Conservation (phyloP, 768 basidiomycete genomes). For the Lyophyllum shimeji region DNA sequence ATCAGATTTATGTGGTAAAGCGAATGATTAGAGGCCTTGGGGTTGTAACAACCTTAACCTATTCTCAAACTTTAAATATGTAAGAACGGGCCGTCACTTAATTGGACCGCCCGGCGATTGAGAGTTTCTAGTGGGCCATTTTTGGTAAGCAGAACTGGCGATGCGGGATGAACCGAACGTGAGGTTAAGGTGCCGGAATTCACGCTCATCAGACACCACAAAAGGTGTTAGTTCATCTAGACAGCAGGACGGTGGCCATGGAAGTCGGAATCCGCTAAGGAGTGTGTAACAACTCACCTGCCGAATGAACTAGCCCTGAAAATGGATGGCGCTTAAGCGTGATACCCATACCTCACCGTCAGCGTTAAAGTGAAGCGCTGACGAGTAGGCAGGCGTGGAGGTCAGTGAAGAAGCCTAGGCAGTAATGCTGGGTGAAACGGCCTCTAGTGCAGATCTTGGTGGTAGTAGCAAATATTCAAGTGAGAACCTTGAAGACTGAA, state of each 20-base stretch:
- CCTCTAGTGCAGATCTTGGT: neutral
- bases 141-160: slow-evolving; percentile 72
- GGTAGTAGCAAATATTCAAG: neutral
- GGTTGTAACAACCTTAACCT: neutral
- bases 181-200: slow-evolving; percentile 77
- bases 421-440: neutral
- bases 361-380: slow-evolving; percentile 48
- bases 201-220: slow-evolving; percentile 85
- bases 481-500: slow-evolving; percentile 19
- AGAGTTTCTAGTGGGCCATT: slow-evolving; percentile 82
- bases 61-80: slow-evolving; percentile 75
- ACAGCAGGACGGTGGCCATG: slow-evolving; percentile 89
- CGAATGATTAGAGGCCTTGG: slow-evolving; percentile 73
- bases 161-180: slow-evolving; percentile 58
- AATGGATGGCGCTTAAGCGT: slow-evolving; percentile 70
- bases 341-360: slow-evolving; percentile 81
- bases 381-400: neutral
- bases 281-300: slow-evolving; percentile 70
- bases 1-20: slow-evolving; percentile 57
- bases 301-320: slow-evolving; percentile 86
- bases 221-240: slow-evolving; percentile 85
- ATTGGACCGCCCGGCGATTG: slow-evolving; percentile 80
- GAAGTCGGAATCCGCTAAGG: slow-evolving; percentile 85
- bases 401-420: neutral
- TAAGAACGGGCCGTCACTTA: slow-evolving; percentile 71